Base-by-base conservation (phyloP, 2,329 filamentous ascomycete genomes). In the Cladosporium phlei region DNA sequence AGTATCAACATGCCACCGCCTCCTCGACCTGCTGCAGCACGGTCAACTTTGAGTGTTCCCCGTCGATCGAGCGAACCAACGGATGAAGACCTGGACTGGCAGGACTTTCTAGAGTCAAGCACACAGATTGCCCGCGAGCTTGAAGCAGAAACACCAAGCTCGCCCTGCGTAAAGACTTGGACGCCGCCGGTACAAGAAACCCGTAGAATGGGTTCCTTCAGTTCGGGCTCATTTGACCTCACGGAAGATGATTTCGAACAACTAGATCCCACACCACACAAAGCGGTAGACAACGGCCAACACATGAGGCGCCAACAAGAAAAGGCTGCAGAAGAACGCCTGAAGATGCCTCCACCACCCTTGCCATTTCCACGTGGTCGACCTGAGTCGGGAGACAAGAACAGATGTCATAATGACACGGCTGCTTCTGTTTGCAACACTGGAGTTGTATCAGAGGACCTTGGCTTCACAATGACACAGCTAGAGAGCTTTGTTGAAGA, bases 91-190 rank as follows among this genome's bases (percentile, higher is more conserved):
- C 14, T 32, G 4, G 29, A 47, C 11, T 47, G 44, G 44, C 21
- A 39, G 7, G 34, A 38, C 20, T 38, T 39, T 16, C 58, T 73
- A 2, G 70, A 67, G n/a, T 70, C 63, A 48, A 66, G 63, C 27
- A 70, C 70, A 0, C 70, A 74, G 48, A 68, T 73, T 27, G 69
- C 68, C 5, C 64, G 69, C 7, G 70, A 73, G 24, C 55, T 73
- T 7, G 59, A 57, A 3, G 49, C 47, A 12, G 62, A 61, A 11
- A 38, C 39, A 20, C 11, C 39, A 22, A 12, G 6, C 14, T 4
- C n/a, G 19, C 19, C 20, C 8, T 2, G 14, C 12, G 3, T 20
- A 38, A 10, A 14, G 11, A 7, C 35, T n/a, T 5, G 35, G 11
- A 21, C 24, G 28, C 20, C 35, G 9, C 24, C n/a, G 21, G 9